Evolutionary conservation across 805 yeast genomes (phyloP).

Genomic region (Cyberlindnera xishuangbannaensis): DNA sequence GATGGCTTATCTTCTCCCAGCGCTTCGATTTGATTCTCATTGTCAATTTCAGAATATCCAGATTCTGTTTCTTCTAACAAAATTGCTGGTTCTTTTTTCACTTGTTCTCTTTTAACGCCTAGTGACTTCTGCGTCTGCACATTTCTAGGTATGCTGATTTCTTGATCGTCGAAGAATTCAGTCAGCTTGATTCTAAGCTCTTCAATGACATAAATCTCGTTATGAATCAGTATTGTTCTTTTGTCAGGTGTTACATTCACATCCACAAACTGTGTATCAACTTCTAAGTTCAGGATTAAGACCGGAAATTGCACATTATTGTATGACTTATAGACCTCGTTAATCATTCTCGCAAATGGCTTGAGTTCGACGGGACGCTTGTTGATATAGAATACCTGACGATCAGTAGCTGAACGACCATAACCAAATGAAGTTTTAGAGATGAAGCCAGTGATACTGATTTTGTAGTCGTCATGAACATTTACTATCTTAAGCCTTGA

Average conservation of each 20-base stretch:
- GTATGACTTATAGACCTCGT: conserved; percentile 67
- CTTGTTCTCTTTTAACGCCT: too few relatives aligned
- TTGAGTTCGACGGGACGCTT: conserved; percentile 65
- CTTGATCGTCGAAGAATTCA: conserved; percentile 38
- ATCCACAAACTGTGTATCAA: conserved; percentile 56
- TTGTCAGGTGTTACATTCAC: conserved; percentile 93
- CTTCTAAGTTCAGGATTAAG: conserved; percentile 51
- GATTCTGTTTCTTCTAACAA: conserved; percentile 4
- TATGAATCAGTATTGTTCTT: conserved; percentile 59
- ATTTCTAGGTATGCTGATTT: conserved; percentile 28
- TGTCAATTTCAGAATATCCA: conserved; percentile 5
- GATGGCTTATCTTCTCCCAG: too few relatives aligned
- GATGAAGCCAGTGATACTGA: conserved; percentile 51
- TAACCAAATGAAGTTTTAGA: conserved; percentile 78
- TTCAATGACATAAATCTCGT: conserved; percentile 57
- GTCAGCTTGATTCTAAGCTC: conserved; percentile 45
- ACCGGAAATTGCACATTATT: conserved; percentile 73
- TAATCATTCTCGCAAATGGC: conserved; percentile 50
- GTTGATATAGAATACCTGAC: conserved; percentile 74
- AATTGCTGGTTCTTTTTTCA: too few relatives aligned
- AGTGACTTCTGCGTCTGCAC: conserved; percentile 7
- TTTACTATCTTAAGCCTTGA: conserved; percentile 12
- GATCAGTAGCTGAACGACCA: conserved; percentile 65
- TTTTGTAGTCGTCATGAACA: conserved; percentile 24
- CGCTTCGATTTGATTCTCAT: too few relatives aligned